Conservation (phyloP, 2,329 filamentous ascomycete species). For the Talaromyces marneffei region DNA sequence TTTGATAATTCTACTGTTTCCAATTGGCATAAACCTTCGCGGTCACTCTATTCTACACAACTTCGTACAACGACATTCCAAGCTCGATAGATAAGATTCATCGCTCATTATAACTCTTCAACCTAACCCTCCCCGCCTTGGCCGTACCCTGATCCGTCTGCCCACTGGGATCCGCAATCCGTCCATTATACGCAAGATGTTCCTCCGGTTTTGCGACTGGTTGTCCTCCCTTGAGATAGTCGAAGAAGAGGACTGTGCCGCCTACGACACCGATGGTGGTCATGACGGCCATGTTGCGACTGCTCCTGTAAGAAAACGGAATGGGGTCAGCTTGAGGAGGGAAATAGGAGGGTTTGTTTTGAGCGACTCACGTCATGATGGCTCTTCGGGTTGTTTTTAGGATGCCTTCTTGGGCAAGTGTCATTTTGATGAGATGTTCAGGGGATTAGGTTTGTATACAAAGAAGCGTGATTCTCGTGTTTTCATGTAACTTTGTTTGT, state of each 20-base stretch:
- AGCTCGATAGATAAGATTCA: too few species aligned
- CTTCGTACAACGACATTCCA: not conserved
- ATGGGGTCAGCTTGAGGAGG: not conserved
- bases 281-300: constrained; percentile 20
- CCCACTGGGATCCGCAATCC: not conserved
- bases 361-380: constrained; percentile 3
- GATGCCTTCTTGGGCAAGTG: constrained; percentile 4
- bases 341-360: not conserved
- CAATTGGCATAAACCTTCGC: not conserved
- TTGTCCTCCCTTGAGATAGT: constrained; percentile 16
- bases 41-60: not conserved
- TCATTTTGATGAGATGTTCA: not conserved
- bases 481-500: too few species aligned
- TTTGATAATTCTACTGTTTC: not conserved
- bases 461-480: too few species aligned
- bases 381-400: constrained; percentile 2
- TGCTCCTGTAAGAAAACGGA: constrained; percentile 12
- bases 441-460: not conserved
- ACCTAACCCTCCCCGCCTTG: not conserved
- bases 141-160: constrained; percentile 18
- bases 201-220: constrained; percentile 17
- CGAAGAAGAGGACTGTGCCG: constrained; percentile 19
- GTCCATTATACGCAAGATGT: constrained; percentile 16
- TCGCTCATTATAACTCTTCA: constrained; percentile 10
- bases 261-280: constrained; percentile 20